Base-by-base conservation (phyloP, 2,329 filamentous ascomycete genomes). In the Aspergillus luchuensis region DNA sequence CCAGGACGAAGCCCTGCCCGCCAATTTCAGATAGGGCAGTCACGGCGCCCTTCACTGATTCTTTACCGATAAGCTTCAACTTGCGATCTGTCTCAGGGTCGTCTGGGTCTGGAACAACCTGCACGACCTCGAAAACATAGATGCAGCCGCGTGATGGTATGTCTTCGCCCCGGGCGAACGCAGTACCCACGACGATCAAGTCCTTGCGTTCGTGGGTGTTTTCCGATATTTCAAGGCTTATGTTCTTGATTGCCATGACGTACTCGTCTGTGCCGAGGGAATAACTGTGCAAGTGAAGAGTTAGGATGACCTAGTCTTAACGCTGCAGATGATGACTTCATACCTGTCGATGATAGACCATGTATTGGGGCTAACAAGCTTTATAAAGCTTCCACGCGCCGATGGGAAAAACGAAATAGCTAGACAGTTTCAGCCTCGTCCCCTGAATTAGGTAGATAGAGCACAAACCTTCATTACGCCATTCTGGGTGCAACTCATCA, bases 41-140 rank as follows among this genome's bases (percentile, higher is more conserved):
- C 23, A 99, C 91, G 4, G 92, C 92, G 8, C 95, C 95, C 53
- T 95, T 91, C 25, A 98, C 92, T 55, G 96, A 91, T 74, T 99
- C 95, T 69, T 90, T 91, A 5, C 91, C 91, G 15, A 97, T 84
- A 4, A 96, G 84, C 73, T 97, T 96, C 36, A 99, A 82, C 67
- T 88, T 91, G 66, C 88, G 89, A 74, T 92, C 91, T 1, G 91
- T 97, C 74, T 97, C 93, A 0, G 92, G 91, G 7, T 86, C 86
- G 17, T 88, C 91, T 0, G 92, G 92, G 64, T 97, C 89, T 0
- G 95, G 94, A 1, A 97, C 94, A 33, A 99, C 95, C 36, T 89
- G 86, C 60, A 96, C 92, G 30, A 99, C 86, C 71, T 97, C 93
- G 71, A 95, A 96, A 51, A 98, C 91, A 69, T 95, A 92, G 41